Percentiles rank a stretch among this genome's conserved stretches.
Conservation (phyloP, 208 protist genomes). For the Trypanosoma grayi region DNA sequence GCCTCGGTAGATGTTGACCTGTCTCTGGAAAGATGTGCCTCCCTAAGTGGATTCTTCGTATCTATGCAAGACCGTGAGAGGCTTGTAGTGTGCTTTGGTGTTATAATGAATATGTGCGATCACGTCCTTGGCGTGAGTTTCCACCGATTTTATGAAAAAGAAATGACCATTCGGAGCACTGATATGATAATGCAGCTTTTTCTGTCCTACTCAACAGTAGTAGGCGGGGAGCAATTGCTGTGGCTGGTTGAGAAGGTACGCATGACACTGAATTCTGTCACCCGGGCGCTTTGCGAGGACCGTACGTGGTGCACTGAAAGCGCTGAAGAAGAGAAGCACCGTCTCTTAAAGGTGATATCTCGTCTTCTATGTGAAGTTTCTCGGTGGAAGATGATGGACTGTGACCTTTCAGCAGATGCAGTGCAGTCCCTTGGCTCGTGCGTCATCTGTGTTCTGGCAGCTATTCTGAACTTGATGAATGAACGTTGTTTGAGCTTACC, state of each 20-base stretch:
- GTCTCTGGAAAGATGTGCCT: conserved; percentile 22
- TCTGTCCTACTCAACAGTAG: conserved; percentile 12
- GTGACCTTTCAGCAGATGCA: conserved; percentile 52
- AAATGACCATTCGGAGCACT: conserved; percentile 18
- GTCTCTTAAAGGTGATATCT: conserved; percentile 43
- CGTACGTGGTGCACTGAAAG: conserved; percentile 25
- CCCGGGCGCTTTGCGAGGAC: conserved; percentile 13
- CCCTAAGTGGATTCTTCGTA: conserved; percentile 15
- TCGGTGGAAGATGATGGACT: conserved; percentile 73
- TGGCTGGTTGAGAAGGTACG: conserved; percentile 17
- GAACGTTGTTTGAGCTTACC: conserved; percentile 49
- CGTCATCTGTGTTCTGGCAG: conserved; percentile 41
- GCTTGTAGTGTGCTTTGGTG: conserved; percentile 7
- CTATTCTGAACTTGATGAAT: conserved; percentile 55
- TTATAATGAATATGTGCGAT: conserved; percentile 9
- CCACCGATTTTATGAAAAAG: conserved; percentile 27
- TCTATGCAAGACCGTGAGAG: conserved; percentile 5
- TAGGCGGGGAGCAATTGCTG: conserved; percentile 1
- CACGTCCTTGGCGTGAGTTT: conserved; percentile 14
- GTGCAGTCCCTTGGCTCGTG: conserved; percentile 28
- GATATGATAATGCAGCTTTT: conserved; percentile 26
- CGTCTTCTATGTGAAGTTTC: conserved; percentile 49
- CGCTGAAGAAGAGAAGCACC: conserved; percentile 46
- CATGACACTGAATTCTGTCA: conserved; percentile 9
- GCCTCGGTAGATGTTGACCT: conserved; percentile 22